A percentile compares a stretch with the other conserved stretches of the same genome.
These are phyloP conservation scores for Pseudoneurospora amorphoporcata DNA, from an alignment of 495 filamentous ascomycete species.

Conservation along the genomic window DNA sequence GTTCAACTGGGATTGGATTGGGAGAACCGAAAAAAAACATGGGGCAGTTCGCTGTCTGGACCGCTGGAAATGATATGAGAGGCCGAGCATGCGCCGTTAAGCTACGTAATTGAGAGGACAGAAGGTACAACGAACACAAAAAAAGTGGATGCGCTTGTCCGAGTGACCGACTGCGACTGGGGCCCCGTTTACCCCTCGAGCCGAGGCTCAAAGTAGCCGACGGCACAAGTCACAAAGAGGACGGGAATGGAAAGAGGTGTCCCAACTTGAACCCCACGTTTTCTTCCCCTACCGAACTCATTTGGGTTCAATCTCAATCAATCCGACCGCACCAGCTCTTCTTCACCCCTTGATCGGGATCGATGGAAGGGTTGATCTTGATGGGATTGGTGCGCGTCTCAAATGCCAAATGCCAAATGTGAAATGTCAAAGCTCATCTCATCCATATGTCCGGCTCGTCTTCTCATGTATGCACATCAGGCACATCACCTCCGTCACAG, in stretches of 20 bases:
- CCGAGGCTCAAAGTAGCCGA: slow-evolving; percentile 20
- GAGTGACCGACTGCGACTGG: slow-evolving; percentile 1
- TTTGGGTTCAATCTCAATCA: neutral
- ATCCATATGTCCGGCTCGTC: neutral
- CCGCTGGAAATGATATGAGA: neutral
- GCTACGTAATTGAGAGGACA: neutral
- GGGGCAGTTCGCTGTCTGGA: neutral
- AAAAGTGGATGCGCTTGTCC: slow-evolving; percentile 12
- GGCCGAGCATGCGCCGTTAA: neutral
- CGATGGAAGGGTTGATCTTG: neutral
- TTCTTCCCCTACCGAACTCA: neutral
- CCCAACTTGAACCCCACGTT: neutral
- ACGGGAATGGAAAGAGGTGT: neutral
- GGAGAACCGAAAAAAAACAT: neutral
- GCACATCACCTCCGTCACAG: neutral
- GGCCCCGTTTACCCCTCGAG: slow-evolving; percentile 9
- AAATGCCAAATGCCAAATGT: neutral
- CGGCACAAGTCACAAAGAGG: neutral
- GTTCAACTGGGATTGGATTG: neutral
- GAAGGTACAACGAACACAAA: neutral
- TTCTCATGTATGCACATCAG: neutral
- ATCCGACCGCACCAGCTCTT: neutral
- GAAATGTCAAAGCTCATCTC: neutral
- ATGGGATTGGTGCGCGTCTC: neutral
- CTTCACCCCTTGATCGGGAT: neutral